Percentiles rank a stretch among this genome's conserved stretches.
Evolutionary conservation across 2,329 filamentous ascomycete species (phyloP).

Genomic region (Lasiodiplodia gonubiensis): DNA sequence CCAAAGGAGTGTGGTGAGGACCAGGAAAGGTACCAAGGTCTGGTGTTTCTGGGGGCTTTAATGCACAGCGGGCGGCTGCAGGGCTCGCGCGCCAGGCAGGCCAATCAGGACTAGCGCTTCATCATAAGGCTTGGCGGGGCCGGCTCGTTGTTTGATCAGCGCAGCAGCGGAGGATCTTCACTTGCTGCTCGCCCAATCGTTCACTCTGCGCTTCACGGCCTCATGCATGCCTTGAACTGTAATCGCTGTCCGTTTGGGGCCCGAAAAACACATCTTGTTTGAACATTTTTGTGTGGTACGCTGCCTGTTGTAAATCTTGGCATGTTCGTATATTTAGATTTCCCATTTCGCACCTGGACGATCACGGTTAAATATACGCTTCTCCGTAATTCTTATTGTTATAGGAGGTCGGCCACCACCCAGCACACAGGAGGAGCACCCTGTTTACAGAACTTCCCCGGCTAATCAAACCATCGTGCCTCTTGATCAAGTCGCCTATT

Average conservation of each 20-base stretch:
- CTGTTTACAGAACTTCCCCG: not conserved
- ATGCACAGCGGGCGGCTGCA: constrained; percentile 15
- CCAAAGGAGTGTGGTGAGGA: constrained; percentile 14
- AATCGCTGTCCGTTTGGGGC: not conserved
- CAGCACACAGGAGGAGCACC: not conserved
- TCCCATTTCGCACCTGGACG: constrained; percentile 14
- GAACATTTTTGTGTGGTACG: not conserved
- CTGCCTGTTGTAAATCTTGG: not conserved
- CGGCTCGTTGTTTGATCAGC: constrained; percentile 19
- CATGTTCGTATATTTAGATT: constrained; percentile 1
- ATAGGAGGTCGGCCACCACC: not conserved
- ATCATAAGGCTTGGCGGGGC: not conserved
- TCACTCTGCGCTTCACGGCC: not conserved
- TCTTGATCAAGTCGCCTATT: not conserved
- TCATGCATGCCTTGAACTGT: not conserved
- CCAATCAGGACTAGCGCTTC: constrained; percentile 9
- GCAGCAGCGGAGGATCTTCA: constrained; percentile 21
- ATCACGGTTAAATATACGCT: constrained; percentile 25
- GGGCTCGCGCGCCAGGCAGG: not conserved
- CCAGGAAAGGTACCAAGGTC: constrained; percentile 2
- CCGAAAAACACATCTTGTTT: not conserved
- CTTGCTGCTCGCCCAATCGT: constrained; percentile 14
- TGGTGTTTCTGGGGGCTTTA: constrained; percentile 24
- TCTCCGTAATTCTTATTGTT: constrained; percentile 19
- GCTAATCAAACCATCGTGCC: not conserved